Base-by-base conservation (phyloP, 371 early-diverging fungal species). In the Mucor mucedo region DNA sequence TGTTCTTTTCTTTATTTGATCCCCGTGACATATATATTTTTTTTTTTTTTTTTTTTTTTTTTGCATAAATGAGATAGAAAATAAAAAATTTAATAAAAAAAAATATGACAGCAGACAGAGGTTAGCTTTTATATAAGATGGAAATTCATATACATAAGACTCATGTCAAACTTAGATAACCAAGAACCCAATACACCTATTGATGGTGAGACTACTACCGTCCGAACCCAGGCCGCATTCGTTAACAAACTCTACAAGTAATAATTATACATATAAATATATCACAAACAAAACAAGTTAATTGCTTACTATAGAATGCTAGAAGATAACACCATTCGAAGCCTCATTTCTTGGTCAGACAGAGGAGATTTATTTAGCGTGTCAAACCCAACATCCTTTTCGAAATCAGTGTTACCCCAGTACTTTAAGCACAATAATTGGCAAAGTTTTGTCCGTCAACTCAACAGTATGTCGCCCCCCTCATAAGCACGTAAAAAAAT, bases 391-490 rank as follows among this genome's bases (percentile, higher is more conserved):
- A 86, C 87, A 2, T 38, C 72, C 32, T 84, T 84, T 47, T 80
- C 82, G 9, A 84, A 77, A 58, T 49, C 59, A 5, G 84, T 84
- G 0, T 64, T 96, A 55, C 91, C 93, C 8, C 87, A 83, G 52
- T 88, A 91, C 70, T 95, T 93, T 77, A 94, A 92, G 73, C 93
- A 95, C 77, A 91, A 86, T 69, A 94, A 95, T 67, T 88, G 91
- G 80, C 87, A 89, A 58, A 89, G 89, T 54, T 95, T 95, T 81
- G 90, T 94, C 8, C 82, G 94, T 45, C 95, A 94, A 75, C 78
- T 94, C 6, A 95, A 95, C 71, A 91, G 82, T 81, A 77, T 65
- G 74, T 57, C 16, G 52, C 32, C 47, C 30, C 48, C 33, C 38
- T 1, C 6, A n/a, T 44, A 44, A 13, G 5, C 2, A 44, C 16